phyloP scores from a whole-genome alignment of 1,284 basidiomycete species.

The Thecaphora thlaspeos region DNA sequence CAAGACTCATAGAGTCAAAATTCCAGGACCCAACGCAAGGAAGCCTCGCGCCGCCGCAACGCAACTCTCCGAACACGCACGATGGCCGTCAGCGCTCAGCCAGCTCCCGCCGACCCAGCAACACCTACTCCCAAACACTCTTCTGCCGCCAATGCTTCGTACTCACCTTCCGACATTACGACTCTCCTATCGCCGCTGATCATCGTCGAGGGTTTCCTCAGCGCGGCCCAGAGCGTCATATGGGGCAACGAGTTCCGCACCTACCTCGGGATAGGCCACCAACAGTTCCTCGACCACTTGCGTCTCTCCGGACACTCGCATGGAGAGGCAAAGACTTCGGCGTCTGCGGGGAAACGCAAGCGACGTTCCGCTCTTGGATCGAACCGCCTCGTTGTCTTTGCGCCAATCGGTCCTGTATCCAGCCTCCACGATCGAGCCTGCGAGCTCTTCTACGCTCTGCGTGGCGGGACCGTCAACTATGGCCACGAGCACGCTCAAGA shows the following conservation, averaged over 20 bases:
- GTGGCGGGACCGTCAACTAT: slow-evolving; percentile 63
- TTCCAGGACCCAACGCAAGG: no score
- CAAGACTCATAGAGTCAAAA: no score
- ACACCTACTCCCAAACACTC: no score
- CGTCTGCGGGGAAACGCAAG: background rate
- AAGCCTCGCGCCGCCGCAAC: no score
- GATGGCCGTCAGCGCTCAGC: no score
- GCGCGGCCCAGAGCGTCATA: slow-evolving; percentile 59
- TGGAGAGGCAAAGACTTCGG: background rate
- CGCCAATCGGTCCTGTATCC: slow-evolving; percentile 62
- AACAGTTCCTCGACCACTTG: slow-evolving; percentile 18
- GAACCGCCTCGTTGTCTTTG: slow-evolving; percentile 13
- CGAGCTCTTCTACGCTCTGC: slow-evolving; percentile 64
- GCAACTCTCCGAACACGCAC: no score
- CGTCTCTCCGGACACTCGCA: no score
- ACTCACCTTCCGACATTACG: background rate
- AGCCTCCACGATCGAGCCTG: slow-evolving; percentile 66
- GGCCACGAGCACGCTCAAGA: slow-evolving; percentile 59
- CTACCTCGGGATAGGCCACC: slow-evolving; percentile 26
- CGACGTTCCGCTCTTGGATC: slow-evolving; percentile 7
- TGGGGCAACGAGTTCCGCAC: slow-evolving; percentile 59
- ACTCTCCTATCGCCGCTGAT: slow-evolving; percentile 60
- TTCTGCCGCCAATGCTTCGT: background rate
- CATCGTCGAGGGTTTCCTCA: slow-evolving; percentile 66
- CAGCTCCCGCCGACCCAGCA: no score